Evolutionary conservation across 2,329 filamentous ascomycete species (phyloP).

Genomic region (Metarhizium album): DNA sequence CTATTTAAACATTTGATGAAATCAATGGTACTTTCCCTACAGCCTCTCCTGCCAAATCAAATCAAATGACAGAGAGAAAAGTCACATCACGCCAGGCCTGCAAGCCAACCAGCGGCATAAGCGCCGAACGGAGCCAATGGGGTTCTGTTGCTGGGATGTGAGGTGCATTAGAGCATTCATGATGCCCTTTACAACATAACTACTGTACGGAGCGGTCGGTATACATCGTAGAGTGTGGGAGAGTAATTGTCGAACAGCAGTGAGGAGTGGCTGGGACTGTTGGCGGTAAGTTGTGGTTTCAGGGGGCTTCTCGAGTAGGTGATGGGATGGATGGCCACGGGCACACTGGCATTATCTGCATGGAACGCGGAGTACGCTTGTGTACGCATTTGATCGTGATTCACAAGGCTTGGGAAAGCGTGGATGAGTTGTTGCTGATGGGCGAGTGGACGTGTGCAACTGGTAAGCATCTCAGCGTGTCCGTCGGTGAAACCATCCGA

Average conservation of each 20-base stretch:
- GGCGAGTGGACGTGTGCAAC: no score
- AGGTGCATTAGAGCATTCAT: background rate
- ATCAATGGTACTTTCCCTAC: background rate
- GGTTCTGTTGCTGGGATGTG: background rate
- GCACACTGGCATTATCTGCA: no score
- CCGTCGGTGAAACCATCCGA: no score
- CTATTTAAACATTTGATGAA: background rate
- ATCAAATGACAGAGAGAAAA: background rate
- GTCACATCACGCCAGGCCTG: background rate
- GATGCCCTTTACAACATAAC: no score
- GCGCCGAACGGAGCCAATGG: conserved; percentile 1
- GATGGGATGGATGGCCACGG: background rate
- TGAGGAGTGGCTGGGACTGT: background rate
- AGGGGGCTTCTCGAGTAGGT: background rate
- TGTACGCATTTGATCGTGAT: no score
- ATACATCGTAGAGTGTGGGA: background rate
- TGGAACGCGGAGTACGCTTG: no score
- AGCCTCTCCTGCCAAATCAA: background rate
- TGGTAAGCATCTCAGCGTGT: no score
- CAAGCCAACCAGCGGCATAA: background rate
- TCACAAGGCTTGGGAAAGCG: no score
- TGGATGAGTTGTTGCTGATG: no score
- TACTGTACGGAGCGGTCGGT: no score
- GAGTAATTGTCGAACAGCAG: background rate
- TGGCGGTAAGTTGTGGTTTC: background rate